Conservation (phyloP, 2,329 filamentous ascomycete species). For the Xylariaceae sp. region DNA sequence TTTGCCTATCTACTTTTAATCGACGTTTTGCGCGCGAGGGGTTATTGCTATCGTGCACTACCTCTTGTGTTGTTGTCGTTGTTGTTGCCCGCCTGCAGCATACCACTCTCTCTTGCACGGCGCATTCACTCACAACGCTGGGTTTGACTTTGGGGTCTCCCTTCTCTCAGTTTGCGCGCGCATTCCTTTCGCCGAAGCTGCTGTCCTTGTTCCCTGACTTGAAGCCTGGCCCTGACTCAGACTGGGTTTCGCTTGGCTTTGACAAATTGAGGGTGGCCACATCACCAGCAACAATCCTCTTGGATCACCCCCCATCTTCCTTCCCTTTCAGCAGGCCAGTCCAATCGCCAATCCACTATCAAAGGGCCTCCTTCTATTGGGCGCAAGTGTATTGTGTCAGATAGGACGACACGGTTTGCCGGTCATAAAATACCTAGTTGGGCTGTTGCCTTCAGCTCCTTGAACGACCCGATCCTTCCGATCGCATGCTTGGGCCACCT, state of each 20-base stretch:
- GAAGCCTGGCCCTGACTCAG: conserved; percentile 41
- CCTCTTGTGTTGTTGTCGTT: conserved; percentile 20
- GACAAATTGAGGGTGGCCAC: conserved; percentile 43
- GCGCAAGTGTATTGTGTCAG: conserved; percentile 15
- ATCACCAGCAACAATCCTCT: conserved; percentile 39
- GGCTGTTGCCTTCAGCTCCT: conserved; percentile 20
- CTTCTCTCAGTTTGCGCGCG: conserved; percentile 11
- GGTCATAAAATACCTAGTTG: conserved; percentile 1
- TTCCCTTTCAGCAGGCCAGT: conserved; percentile 34
- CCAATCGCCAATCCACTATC: conserved; percentile 20
- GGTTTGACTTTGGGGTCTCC: not conserved
- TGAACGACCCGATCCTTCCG: conserved; percentile 25
- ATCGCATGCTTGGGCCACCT: conserved; percentile 26
- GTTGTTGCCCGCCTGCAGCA: conserved; percentile 2
- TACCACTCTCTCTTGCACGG: conserved; percentile 9
- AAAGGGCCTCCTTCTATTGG: conserved; percentile 21
- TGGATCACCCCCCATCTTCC: conserved; percentile 28
- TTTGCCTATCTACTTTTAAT: conserved; percentile 26
- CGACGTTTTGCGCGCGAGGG: conserved; percentile 31
- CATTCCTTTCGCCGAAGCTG: conserved; percentile 25
- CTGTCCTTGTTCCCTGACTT: conserved; percentile 34
- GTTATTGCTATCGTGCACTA: conserved; percentile 26
- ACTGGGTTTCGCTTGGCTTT: conserved; percentile 45
- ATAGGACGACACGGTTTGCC: conserved; percentile 7
- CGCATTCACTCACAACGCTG: not conserved